Conservation (phyloP, 768 basidiomycete species). For the Boletus sp. region DNA sequence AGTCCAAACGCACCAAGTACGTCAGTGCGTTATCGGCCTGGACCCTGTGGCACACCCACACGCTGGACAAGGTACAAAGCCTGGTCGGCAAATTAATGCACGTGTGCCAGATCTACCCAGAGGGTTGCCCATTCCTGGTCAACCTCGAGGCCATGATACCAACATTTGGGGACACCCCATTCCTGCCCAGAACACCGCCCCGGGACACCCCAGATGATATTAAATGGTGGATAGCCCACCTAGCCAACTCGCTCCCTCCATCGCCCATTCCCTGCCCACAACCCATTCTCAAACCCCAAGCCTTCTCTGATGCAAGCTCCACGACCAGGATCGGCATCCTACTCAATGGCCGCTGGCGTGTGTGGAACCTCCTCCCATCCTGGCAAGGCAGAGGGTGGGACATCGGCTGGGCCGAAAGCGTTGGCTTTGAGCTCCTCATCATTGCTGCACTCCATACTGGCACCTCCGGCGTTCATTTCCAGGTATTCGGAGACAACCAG, state of each 20-base stretch:
- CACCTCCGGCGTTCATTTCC: neutral
- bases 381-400: neutral
- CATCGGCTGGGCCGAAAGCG: neutral
- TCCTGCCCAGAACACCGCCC: no score
- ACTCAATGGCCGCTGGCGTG: slow-evolving; percentile 31
- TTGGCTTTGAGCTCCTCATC: neutral
- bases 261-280: no score
- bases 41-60: slow-evolving; percentile 18
- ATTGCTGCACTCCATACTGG: neutral
- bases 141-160: no score
- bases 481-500: neutral
- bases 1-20: neutral
- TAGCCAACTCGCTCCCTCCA: no score
- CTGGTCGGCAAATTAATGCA: slow-evolving; percentile 42
- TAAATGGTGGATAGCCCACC: no score
- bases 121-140: no score
- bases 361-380: slow-evolving; percentile 25
- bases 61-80: slow-evolving; percentile 32
- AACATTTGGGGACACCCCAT: no score
- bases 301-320: slow-evolving; percentile 44
- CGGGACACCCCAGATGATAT: no score
- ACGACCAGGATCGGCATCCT: slow-evolving; percentile 34
- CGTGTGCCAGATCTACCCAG: neutral
- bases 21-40: no score
- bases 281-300: neutral